These are phyloP conservation scores for Dothideomycetes sp. DNA, from an alignment of 2,329 filamentous ascomycete genomes.

Conservation along the genomic window DNA sequence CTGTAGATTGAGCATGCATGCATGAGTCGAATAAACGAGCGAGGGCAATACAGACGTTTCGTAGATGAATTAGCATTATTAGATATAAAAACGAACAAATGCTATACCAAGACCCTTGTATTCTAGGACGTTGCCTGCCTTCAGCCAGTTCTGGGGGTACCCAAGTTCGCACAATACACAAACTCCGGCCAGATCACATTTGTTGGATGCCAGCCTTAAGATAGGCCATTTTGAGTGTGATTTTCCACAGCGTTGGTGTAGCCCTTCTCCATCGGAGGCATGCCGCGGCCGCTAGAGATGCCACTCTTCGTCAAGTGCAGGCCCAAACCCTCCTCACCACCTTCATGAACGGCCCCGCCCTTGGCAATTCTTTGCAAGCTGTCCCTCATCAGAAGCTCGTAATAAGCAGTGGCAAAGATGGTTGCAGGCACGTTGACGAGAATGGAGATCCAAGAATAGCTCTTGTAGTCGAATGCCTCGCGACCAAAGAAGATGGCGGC, in stretches of 20 bases:
- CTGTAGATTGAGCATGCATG: too few species aligned
- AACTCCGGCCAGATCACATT: too few species aligned
- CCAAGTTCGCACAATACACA: too few species aligned
- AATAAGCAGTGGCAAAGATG: conserved; percentile 42
- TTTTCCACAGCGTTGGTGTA: conserved; percentile 3
- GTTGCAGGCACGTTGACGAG: conserved; percentile 48
- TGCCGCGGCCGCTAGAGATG: conserved; percentile 10
- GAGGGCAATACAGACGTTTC: too few species aligned
- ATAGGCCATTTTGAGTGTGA: neutral
- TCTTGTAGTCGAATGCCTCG: conserved; percentile 36
- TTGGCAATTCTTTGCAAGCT: conserved; percentile 39
- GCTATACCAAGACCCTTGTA: too few species aligned
- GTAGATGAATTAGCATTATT: too few species aligned
- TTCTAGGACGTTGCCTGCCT: too few species aligned
- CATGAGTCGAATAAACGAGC: too few species aligned
- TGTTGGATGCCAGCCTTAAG: too few species aligned
- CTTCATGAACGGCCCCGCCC: conserved; percentile 39
- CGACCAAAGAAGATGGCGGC: conserved; percentile 46
- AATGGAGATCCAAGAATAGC: conserved; percentile 43
- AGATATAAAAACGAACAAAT: too few species aligned
- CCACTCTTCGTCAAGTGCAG: conserved; percentile 27
- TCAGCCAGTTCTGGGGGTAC: too few species aligned
- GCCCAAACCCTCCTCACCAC: conserved; percentile 39
- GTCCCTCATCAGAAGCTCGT: conserved; percentile 45
- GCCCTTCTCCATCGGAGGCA: conserved; percentile 12